A percentile compares a stretch with the other conserved stretches of the same genome.
Conservation (phyloP, 2,329 filamentous ascomycete genomes). For the Pseudonectria foliicola region DNA sequence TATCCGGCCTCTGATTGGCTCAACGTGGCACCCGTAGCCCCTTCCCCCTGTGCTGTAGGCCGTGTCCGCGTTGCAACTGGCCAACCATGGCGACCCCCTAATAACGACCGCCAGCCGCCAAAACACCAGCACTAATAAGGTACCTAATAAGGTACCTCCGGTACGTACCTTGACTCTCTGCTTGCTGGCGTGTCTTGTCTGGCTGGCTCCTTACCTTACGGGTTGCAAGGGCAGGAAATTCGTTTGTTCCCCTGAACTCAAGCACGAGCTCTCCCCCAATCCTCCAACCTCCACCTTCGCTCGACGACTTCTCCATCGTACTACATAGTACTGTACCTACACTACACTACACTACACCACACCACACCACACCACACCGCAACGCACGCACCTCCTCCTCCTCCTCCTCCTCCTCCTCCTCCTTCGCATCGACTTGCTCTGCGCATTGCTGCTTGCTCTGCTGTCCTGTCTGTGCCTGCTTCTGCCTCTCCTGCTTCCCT, state of each 20-base stretch:
- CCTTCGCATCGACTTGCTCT: slow-evolving; percentile 5
- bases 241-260: slow-evolving; percentile 28
- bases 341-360: background rate
- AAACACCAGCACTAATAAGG: background rate
- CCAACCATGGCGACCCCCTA: slow-evolving; percentile 21
- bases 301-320: slow-evolving; percentile 13
- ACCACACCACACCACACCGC: no score
- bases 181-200: no score
- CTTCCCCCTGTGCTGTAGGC: slow-evolving; percentile 8
- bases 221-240: slow-evolving; percentile 25
- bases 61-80: slow-evolving; percentile 14
- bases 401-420: slow-evolving; percentile 2
- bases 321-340: slow-evolving; percentile 2
- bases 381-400: no score
- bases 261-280: slow-evolving; percentile 15
- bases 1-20: no score
- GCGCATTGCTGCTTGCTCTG: slow-evolving; percentile 46
- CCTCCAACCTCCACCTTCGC: slow-evolving; percentile 21
- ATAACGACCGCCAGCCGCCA: no score
- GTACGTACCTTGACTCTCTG: no score
- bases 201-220: no score
- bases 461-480: slow-evolving; percentile 25
- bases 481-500: slow-evolving; percentile 4
- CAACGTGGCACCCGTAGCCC: background rate
- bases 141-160: no score